Conservation (phyloP, 306 rosid genomes). For the Erythrophleum fordii region DNA sequence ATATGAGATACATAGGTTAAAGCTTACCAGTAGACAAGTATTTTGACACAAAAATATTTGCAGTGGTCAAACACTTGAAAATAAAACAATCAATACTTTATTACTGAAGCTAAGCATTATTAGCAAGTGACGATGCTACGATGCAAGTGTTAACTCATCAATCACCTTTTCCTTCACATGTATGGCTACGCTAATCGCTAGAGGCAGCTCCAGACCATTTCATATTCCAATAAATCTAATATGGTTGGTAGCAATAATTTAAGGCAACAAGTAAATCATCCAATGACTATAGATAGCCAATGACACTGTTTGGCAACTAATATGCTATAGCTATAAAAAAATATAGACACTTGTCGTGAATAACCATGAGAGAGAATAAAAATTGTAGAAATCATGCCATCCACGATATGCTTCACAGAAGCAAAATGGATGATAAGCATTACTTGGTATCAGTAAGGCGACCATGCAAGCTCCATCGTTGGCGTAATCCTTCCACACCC, state of each 20-base stretch:
- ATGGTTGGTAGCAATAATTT: constrained; percentile 13
- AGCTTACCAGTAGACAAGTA: constrained; percentile 26
- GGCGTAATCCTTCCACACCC: constrained; percentile 90
- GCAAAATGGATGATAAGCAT: constrained; percentile 33
- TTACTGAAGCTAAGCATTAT: constrained; percentile 8
- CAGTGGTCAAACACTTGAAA: constrained; percentile 15
- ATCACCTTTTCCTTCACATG: neutral
- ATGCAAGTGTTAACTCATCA: constrained; percentile 23
- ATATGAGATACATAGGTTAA: constrained; percentile 36
- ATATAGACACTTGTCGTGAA: constrained; percentile 6
- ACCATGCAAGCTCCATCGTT: constrained; percentile 95
- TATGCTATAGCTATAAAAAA: constrained; percentile 7
- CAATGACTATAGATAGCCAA: neutral
- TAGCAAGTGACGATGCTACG: neutral
- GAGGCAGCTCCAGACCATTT: constrained; percentile 21
- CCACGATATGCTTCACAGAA: constrained; percentile 32
- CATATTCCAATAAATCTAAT: neutral
- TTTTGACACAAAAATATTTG: neutral
- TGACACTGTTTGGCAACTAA: neutral
- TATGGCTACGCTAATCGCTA: neutral
- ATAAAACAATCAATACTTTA: constrained; percentile 1
- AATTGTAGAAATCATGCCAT: constrained; percentile 10
- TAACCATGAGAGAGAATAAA: constrained; percentile 1
- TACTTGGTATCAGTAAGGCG: constrained; percentile 88
- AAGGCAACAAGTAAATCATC: constrained; percentile 15